Conservation (phyloP, 306 rosid genomes). For the Clitoria ternatea region DNA sequence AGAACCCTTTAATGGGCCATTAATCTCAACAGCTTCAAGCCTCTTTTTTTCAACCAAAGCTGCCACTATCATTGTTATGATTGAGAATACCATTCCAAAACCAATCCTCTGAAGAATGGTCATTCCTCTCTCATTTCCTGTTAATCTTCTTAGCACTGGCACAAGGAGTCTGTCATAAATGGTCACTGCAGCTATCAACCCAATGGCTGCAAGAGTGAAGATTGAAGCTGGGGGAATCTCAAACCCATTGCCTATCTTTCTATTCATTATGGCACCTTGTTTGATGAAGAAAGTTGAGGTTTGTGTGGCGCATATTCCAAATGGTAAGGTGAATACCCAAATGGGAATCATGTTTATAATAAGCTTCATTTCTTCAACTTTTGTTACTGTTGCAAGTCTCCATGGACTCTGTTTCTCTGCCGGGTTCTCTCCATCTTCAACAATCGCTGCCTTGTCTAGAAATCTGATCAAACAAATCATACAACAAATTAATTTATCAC, state of each 20-base stretch:
- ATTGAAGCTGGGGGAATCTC: slow-evolving; percentile 75
- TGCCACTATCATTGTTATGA: slow-evolving; percentile 53
- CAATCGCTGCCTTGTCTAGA: slow-evolving; percentile 89
- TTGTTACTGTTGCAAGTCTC: slow-evolving; percentile 67
- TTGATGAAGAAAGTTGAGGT: slow-evolving; percentile 77
- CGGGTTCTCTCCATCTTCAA: slow-evolving; percentile 32
- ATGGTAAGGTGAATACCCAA: slow-evolving; percentile 73
- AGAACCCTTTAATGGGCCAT: slow-evolving; percentile 33
- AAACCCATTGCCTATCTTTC: slow-evolving; percentile 39
- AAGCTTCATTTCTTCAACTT: slow-evolving; percentile 84
- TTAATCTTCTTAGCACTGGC: slow-evolving; percentile 46
- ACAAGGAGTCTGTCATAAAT: slow-evolving; percentile 70
- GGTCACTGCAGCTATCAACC: slow-evolving; percentile 63
- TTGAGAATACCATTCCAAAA: slow-evolving; percentile 64
- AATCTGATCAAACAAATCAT: slow-evolving; percentile 42
- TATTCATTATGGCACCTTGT: slow-evolving; percentile 50
- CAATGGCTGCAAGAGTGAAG: slow-evolving; percentile 53
- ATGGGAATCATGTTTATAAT: slow-evolving; percentile 83
- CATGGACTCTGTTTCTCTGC: slow-evolving; percentile 52
- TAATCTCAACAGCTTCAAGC: slow-evolving; percentile 31
- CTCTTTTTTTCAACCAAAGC: slow-evolving; percentile 66
- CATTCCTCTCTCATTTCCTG: slow-evolving; percentile 83
- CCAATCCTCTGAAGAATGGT: slow-evolving; percentile 85
- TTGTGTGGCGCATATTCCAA: slow-evolving; percentile 68
- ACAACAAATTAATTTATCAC: background rate